A percentile compares a stretch with the other conserved stretches of the same genome.
phyloP scores from a whole-genome alignment of 73 alveolate genomes.

The Diophrys sp. region DNA sequence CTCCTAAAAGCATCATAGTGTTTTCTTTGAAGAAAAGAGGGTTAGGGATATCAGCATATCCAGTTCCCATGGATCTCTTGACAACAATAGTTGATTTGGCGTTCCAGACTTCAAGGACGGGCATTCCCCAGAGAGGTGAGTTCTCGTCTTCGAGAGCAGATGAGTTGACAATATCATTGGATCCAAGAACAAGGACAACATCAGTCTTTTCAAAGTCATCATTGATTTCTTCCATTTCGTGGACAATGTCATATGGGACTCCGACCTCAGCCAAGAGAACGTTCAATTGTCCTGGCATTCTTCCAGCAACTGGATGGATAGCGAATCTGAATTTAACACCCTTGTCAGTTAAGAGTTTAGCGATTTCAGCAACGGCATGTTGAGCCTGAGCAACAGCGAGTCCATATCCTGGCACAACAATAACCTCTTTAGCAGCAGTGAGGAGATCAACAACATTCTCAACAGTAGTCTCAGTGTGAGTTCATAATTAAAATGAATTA shows the following conservation, averaged over 20 bases:
- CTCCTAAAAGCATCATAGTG: constrained; percentile 65
- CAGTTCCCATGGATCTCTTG: constrained; percentile 67
- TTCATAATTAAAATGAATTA: constrained; percentile 12
- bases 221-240: constrained; percentile 83
- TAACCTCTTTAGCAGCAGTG: constrained; percentile 35
- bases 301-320: constrained; percentile 89
- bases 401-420: constrained; percentile 86
- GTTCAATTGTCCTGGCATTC: constrained; percentile 87
- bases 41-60: constrained; percentile 78
- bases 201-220: constrained; percentile 76
- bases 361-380: constrained; percentile 48
- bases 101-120: constrained; percentile 77
- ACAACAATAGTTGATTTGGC: constrained; percentile 68
- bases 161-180: constrained; percentile 79
- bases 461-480: constrained; percentile 35
- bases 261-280: constrained; percentile 85
- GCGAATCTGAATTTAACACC: constrained; percentile 71
- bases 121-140: constrained; percentile 86
- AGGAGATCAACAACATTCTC: constrained; percentile 45
- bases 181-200: constrained; percentile 72
- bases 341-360: constrained; percentile 23
- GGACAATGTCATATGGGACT: constrained; percentile 75
- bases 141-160: constrained; percentile 75
- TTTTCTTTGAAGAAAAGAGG: constrained; percentile 76
- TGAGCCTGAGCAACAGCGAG: constrained; percentile 81